Evolutionary conservation across 768 basidiomycete genomes (phyloP).

Genomic region (Clitopilus passeckerianus): DNA sequence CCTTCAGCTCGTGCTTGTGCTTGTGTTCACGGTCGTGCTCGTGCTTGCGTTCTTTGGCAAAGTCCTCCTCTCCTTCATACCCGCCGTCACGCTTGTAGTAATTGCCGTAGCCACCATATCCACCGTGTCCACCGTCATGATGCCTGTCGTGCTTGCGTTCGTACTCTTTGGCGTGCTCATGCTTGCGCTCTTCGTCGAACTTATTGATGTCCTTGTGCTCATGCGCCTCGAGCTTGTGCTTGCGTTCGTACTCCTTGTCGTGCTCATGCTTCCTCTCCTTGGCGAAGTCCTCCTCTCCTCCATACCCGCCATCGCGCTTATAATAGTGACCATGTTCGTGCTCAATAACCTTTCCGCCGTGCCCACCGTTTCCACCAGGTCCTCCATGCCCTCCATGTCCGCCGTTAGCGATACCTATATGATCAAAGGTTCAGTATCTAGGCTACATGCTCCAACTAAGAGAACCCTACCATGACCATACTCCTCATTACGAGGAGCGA

Average conservation of each 20-base stretch:
- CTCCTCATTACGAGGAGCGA: neutral
- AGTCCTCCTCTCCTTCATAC: neutral
- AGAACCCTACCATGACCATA: neutral
- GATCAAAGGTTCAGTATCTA: neutral
- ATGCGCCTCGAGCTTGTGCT: neutral
- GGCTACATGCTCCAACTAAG: neutral
- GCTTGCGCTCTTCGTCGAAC: neutral
- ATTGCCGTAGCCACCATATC: neutral
- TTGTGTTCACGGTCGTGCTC: neutral
- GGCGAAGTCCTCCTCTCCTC: neutral
- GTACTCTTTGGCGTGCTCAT: neutral
- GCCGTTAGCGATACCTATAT: neutral
- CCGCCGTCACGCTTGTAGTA: neutral
- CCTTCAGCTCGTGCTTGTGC: neutral
- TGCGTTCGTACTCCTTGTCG: neutral
- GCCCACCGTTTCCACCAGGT: neutral
- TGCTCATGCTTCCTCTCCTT: neutral
- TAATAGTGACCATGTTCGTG: neutral
- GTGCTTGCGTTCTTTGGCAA: neutral
- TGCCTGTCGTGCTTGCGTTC: neutral
- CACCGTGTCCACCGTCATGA: neutral
- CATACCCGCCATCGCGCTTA: neutral
- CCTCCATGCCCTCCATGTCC: neutral
- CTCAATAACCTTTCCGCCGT: neutral
- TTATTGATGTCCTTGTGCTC: neutral